These are phyloP conservation scores for Erodium trifolium DNA, from an alignment of 441 rosid species.

Conservation along the genomic window DNA sequence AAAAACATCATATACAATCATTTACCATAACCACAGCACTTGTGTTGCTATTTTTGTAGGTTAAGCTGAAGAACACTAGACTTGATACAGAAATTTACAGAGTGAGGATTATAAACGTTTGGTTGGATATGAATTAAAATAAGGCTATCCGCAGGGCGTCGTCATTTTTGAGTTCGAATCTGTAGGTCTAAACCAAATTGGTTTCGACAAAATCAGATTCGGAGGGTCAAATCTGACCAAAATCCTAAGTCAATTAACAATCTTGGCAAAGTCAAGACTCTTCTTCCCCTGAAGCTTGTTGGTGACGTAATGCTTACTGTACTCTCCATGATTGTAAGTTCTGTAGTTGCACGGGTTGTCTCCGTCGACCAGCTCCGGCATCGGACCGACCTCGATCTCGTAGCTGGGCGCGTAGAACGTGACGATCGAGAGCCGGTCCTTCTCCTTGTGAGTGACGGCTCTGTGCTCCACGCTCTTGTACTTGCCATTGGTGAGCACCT, in stretches of 20 bases:
- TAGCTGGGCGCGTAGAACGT: constrained; percentile 94
- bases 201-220: too few species aligned
- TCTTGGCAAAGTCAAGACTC: constrained; percentile 74
- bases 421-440: constrained; percentile 72
- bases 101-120: too few species aligned
- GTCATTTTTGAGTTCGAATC: too few species aligned
- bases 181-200: too few species aligned
- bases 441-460: constrained; percentile 66
- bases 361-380: constrained; percentile 58
- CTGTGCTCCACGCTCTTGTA: constrained; percentile 92
- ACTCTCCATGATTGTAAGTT: constrained; percentile 80
- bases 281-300: constrained; percentile 82
- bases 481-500: constrained; percentile 82
- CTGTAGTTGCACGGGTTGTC: constrained; percentile 70
- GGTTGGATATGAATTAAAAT: too few species aligned
- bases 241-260: constrained; percentile 16
- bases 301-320: constrained; percentile 69
- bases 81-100: too few species aligned
- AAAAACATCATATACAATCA: too few species aligned
- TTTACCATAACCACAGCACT: too few species aligned
- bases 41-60: too few species aligned
- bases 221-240: too few species aligned
- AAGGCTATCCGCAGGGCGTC: too few species aligned
- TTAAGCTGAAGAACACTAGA: too few species aligned
- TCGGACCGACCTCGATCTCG: constrained; percentile 68